Evolutionary conservation across 768 basidiomycete genomes (phyloP).

Genomic region (Leucocoprinus sp.): DNA sequence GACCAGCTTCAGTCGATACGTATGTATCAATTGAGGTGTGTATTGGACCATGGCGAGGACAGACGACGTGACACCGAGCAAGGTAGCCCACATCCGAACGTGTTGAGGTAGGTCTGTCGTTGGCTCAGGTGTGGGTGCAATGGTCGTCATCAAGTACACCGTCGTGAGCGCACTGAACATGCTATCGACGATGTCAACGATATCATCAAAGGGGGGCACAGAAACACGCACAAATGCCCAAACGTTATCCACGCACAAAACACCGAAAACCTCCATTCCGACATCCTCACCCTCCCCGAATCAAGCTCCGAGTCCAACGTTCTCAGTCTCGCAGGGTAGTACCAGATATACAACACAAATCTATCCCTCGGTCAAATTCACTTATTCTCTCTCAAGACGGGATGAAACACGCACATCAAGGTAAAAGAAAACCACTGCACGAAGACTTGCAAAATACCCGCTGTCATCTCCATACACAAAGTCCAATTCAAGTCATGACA

Average conservation of each 20-base stretch:
- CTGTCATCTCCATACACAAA: conserved; percentile 68
- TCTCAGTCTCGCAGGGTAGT: conserved; percentile 85
- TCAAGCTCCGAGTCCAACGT: conserved; percentile 28
- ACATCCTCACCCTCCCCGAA: conserved; percentile 38
- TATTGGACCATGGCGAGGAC: conserved; percentile 80
- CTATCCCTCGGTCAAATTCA: conserved; percentile 36
- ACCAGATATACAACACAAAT: conserved; percentile 82
- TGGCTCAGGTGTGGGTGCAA: conserved; percentile 28
- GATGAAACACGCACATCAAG: conserved; percentile 56
- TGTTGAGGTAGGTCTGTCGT: conserved; percentile 22
- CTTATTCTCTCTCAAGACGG: neutral
- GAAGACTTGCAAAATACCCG: conserved; percentile 75
- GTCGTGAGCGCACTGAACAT: conserved; percentile 51
- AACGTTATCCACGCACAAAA: conserved; percentile 62
- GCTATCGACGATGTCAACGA: conserved; percentile 23
- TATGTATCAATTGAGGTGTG: conserved; percentile 75
- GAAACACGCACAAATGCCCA: conserved; percentile 60
- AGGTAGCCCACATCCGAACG: conserved; percentile 62
- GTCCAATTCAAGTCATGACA: conserved; percentile 39
- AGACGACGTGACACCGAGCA: conserved; percentile 78
- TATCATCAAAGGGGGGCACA: neutral
- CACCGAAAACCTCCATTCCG: conserved; percentile 72
- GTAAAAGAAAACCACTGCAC: conserved; percentile 82
- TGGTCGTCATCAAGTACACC: conserved; percentile 44
- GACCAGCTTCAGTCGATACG: conserved; percentile 71